Evolutionary conservation across 177 flowering plant species (phyloP).

Genomic region (Tripterygium wilfordii): DNA sequence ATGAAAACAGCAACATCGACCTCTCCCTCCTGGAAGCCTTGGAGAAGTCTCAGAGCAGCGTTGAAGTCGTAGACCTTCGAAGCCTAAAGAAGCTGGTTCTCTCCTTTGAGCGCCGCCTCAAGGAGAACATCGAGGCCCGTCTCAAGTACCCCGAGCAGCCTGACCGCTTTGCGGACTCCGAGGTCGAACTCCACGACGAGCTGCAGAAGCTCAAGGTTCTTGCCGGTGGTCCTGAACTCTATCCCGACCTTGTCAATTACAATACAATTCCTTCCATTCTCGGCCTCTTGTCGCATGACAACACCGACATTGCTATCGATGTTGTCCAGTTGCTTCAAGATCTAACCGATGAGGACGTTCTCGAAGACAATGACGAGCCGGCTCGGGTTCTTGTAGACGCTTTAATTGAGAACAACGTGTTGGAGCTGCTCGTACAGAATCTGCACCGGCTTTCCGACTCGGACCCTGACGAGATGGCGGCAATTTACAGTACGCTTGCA

Average conservation of each 20-base stretch:
- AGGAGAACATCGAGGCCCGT: constrained; percentile 88
- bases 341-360: constrained; percentile 82
- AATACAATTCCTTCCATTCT: constrained; percentile 65
- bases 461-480: constrained; percentile 73
- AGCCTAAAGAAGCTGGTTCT: constrained; percentile 70
- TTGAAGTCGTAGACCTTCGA: constrained; percentile 70
- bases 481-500: constrained; percentile 61
- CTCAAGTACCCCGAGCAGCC: constrained; percentile 90
- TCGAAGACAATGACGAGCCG: constrained; percentile 81
- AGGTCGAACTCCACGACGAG: constrained; percentile 91
- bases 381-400: constrained; percentile 68
- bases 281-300: constrained; percentile 66
- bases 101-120: constrained; percentile 88
- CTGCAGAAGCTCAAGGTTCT: constrained; percentile 77
- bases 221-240: constrained; percentile 85
- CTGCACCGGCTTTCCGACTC: constrained; percentile 54
- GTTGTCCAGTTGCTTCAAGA: constrained; percentile 76
- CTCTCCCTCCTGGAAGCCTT: constrained; percentile 89
- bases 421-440: constrained; percentile 75
- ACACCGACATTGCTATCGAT: constrained; percentile 79
- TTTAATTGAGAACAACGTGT: constrained; percentile 67
- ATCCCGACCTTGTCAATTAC: constrained; percentile 73
- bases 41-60: constrained; percentile 68
- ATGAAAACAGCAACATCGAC: constrained; percentile 40
- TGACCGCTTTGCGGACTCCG: constrained; percentile 83